Evolutionary conservation across 352 stramenopile genomes (phyloP), one percentile per base, ranked within the genome.

Genomic region (Phytophthora multivora): DNA sequence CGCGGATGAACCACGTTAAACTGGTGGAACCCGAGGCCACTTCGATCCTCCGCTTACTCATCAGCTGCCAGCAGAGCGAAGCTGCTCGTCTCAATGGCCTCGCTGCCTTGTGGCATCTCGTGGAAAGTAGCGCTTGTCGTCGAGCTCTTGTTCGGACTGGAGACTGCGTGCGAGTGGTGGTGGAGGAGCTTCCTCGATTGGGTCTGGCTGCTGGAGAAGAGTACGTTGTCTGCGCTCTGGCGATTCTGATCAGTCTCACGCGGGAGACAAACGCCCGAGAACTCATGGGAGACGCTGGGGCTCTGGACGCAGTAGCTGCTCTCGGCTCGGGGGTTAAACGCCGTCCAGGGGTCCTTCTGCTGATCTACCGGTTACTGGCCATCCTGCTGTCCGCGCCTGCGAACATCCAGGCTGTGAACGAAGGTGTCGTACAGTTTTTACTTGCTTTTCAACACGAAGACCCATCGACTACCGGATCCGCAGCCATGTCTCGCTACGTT

Each of bases 1-100:
- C 79, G 4, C 71, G 73, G 18, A 71, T 82, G 57, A 90, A 90
- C 60, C 83, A 89, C 15, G 30, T 64, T 19, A 92, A 90, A 59
- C 57, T 92, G n/a, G 70, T 82, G 6, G 81, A 90, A 35, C 45
- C 71, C 2, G 83, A 92, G n/a, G 64, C 56, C 0, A 62, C 76
- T 0, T 62, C 48, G 7, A 54, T 86, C 41, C 60, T 90, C 16
- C 72, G 76, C 1, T 11, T 54, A 11, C 63, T 88, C 12, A 63
- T 77, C 8, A 50, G 55, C 15, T 63, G 52, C 13, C 49, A 38
- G 2, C 65, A 79, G 38, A 49, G 50, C 12, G 47, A 76, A 16
- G 42, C 59, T 26, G 63, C 80, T 11, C 74, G 77, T 4, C 58
- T 75, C 12, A 88, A 90, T 43, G 69, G 68, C 15, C 58, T 92